phyloP scores from a whole-genome alignment of 192 early-diverging fungal genomes.

The Globomyces pollinis-pini region DNA sequence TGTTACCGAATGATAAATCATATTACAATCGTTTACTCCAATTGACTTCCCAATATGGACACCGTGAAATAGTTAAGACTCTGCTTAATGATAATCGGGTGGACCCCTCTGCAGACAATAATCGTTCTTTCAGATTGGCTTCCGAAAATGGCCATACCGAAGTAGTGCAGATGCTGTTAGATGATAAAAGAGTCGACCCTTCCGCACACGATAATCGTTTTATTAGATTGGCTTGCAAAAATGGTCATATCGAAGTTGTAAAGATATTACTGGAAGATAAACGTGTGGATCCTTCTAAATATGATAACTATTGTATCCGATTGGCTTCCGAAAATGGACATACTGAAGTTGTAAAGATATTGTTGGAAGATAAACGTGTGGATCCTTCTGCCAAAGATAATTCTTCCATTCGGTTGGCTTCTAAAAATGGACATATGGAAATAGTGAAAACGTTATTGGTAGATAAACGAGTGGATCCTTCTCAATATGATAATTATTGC shows the following conservation, averaged over 20 bases:
- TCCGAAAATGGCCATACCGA: constrained; percentile 2
- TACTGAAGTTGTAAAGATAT: constrained; percentile 10
- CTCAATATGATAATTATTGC: constrained; percentile 6
- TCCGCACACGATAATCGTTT: background rate
- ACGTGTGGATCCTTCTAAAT: constrained; percentile 5
- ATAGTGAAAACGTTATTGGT: constrained; percentile 14
- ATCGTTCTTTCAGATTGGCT: constrained; percentile 5
- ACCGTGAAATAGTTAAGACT: constrained; percentile 8
- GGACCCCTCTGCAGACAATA: constrained; percentile 4
- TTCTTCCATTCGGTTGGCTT: constrained; percentile 3
- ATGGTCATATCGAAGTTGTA: constrained; percentile 22
- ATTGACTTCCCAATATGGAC: constrained; percentile 11
- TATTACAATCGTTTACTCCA: too few species aligned
- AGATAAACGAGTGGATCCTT: constrained; percentile 6
- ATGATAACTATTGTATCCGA: constrained; percentile 11
- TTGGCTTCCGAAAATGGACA: constrained; percentile 17
- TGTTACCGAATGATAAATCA: constrained; percentile 17
- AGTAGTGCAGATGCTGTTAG: constrained; percentile 14
- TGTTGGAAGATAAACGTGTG: constrained; percentile 10
- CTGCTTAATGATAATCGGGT: constrained; percentile 1
- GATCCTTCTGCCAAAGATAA: constrained; percentile 6
- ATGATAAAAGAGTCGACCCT: constrained; percentile 12
- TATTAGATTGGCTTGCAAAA: constrained; percentile 3
- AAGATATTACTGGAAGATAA: constrained; percentile 3
- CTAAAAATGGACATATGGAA: constrained; percentile 9